A percentile compares a stretch with the other conserved stretches of the same genome.
Evolutionary conservation across 768 basidiomycete species (phyloP).

Genomic region (Hortiboletus flavorubellus): DNA sequence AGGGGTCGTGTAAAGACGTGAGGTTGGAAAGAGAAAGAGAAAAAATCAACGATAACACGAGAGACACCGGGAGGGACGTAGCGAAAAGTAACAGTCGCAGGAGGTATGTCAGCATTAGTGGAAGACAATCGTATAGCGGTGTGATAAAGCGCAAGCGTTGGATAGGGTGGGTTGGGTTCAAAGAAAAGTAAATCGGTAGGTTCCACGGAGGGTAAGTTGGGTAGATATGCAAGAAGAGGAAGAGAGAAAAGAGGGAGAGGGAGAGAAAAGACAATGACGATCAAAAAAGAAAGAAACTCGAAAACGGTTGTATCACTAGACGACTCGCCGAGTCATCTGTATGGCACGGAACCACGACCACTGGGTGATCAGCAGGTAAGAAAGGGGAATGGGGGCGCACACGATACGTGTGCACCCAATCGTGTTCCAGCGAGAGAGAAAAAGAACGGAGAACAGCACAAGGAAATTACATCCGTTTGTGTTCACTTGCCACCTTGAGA

Average conservation of each 20-base stretch:
- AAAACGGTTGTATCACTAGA: not conserved
- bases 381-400: not conserved
- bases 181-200: conserved; percentile 1
- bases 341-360: not conserved
- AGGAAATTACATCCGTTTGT: not conserved
- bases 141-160: not conserved
- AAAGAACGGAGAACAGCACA: not conserved
- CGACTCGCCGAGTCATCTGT: not conserved
- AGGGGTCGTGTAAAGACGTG: not conserved
- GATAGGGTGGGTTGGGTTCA: conserved; percentile 2
- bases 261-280: not conserved
- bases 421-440: not conserved
- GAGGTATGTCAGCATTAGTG: conserved; percentile 1
- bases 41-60: not conserved
- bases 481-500: conserved; percentile 27
- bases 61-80: not conserved
- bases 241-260: not conserved
- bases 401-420: not conserved
- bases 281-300: conserved; percentile 1
- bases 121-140: conserved; percentile 3
- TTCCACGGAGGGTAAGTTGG: conserved; percentile 11
- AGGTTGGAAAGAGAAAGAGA: not conserved
- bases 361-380: not conserved
- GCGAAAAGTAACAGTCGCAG: not conserved
- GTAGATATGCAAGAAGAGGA: conserved; percentile 9